A percentile compares a stretch with the other conserved stretches of the same genome.
Conservation (phyloP, 2,329 filamentous ascomycete species). For the Penicillium sp. region DNA sequence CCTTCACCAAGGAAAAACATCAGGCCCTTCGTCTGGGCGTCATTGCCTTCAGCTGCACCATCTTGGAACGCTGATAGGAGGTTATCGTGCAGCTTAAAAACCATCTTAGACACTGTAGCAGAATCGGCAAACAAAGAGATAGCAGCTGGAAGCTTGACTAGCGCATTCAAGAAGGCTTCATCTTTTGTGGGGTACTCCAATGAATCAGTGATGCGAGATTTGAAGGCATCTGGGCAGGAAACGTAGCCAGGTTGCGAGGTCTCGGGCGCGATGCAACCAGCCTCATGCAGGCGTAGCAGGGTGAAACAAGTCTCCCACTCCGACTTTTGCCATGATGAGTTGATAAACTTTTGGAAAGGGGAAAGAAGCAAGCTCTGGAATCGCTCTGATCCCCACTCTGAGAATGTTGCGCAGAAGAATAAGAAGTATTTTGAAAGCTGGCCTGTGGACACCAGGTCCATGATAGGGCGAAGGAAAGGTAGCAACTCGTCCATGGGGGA, state of each 20-base stretch:
- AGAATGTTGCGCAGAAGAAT: constrained; percentile 78
- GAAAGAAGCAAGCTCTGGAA: constrained; percentile 77
- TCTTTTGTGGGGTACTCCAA: constrained; percentile 60
- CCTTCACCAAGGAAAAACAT: constrained; percentile 70
- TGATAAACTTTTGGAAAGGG: constrained; percentile 80
- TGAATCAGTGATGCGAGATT: constrained; percentile 67
- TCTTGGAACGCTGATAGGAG: constrained; percentile 63
- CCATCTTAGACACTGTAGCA: constrained; percentile 64
- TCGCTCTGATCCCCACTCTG: constrained; percentile 67
- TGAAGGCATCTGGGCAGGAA: constrained; percentile 55
- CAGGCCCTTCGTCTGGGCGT: constrained; percentile 26
- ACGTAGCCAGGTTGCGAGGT: constrained; percentile 40
- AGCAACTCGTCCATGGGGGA: constrained; percentile 78
- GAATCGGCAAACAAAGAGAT: constrained; percentile 58
- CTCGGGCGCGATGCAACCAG: constrained; percentile 52
- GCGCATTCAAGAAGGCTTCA: constrained; percentile 65
- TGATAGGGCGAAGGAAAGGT: constrained; percentile 63
- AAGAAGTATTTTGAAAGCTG: constrained; percentile 72
- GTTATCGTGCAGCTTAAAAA: constrained; percentile 63
- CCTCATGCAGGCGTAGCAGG: constrained; percentile 58
- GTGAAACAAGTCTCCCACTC: constrained; percentile 68
- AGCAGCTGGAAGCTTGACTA: constrained; percentile 61
- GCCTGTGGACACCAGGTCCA: constrained; percentile 62
- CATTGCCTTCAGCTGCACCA: constrained; percentile 60
- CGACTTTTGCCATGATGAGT: constrained; percentile 66